Evolutionary conservation across 2,329 filamentous ascomycete species (phyloP), one percentile per base, ranked within the genome.

Genomic region (Fusarium sp.): DNA sequence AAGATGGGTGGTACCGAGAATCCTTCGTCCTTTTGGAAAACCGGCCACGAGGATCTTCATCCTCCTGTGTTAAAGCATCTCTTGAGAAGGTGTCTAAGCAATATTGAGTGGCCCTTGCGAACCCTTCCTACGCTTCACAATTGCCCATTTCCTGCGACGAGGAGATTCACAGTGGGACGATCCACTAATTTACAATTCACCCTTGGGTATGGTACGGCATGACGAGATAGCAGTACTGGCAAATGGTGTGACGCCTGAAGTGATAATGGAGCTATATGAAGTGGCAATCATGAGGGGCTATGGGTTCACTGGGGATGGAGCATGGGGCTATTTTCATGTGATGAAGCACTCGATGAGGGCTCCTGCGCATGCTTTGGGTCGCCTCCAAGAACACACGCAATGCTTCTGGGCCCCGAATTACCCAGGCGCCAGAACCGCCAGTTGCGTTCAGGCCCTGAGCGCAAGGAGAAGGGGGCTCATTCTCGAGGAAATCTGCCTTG

Each of bases 321-420:
- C 47, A 47, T 29, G 27, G 65, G 29, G n/a, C 16, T 58, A 20
- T 60, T 61, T 22, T 8, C 54, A n/a, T 25, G 60, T 70, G 45
- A 60, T 63, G 70, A 63, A 68, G 66, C 66, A 38, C 54, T 50
- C 27, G 22, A 70, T 56, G 66, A 47, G 57, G 56, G 27, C 64
- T 57, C 40, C 13, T 47, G 31, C 16, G 38, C 38, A 54, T 62
- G 27, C 50, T 45, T 57, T 57, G n/a, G 16, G 22, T 29, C 29
- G 18, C 14, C 35, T 27, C 16, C 33, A 52, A 16, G 42, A 27
- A n/a, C 10, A 42, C 20, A 20, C 18, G 18, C 18, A 52, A 18
- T 31, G 27, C 31, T 20, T 13, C 10, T 52, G 18, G 27, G 47
- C 27, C 11, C 31, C 27, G 11, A 31, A n/a, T 31, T 31, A 29